Percentiles rank a stretch among this genome's conserved stretches.
These are phyloP conservation scores for Afroboletus lepidellus DNA, from an alignment of 1,284 basidiomycete genomes.

Conservation along the genomic window DNA sequence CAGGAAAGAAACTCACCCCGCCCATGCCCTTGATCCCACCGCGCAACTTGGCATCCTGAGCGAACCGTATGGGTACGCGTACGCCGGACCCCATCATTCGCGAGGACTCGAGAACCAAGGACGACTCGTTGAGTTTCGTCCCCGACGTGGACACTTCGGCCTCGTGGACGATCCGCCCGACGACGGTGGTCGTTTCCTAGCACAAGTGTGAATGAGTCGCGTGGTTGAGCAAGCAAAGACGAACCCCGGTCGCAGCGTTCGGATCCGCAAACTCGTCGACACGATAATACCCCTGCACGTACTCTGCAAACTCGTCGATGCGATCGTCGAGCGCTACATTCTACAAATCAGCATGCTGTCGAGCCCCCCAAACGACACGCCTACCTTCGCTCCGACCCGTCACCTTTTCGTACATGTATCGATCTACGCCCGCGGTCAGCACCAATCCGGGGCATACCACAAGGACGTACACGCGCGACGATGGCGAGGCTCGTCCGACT, in stretches of 20 bases:
- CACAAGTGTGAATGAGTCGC: constrained; percentile 4
- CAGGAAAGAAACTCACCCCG: constrained; percentile 85
- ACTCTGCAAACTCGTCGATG: constrained; percentile 81
- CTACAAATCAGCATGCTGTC: neutral
- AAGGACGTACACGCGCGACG: constrained; percentile 48
- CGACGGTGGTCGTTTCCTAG: constrained; percentile 72
- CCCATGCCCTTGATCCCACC: constrained; percentile 62
- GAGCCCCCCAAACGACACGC: constrained; percentile 4
- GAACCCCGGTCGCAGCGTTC: constrained; percentile 65
- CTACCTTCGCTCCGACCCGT: constrained; percentile 78
- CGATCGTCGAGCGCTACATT: constrained; percentile 71
- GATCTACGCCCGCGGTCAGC: constrained; percentile 49
- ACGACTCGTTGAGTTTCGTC: constrained; percentile 72
- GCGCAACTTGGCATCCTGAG: constrained; percentile 63
- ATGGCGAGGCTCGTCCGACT: constrained; percentile 42
- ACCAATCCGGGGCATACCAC: neutral
- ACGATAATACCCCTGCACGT: constrained; percentile 67
- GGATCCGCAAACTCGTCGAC: constrained; percentile 79
- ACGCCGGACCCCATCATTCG: constrained; percentile 74
- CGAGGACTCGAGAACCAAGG: constrained; percentile 78
- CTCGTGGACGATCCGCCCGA: constrained; percentile 82
- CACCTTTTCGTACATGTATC: constrained; percentile 92
- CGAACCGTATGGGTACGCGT: constrained; percentile 71
- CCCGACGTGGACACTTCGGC: constrained; percentile 51
- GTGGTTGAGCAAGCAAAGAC: constrained; percentile 19